These are phyloP conservation scores for maize (Zea mays) DNA, from an alignment of 176 grass and related monocot genomes.

Conservation along the genomic window DNA sequence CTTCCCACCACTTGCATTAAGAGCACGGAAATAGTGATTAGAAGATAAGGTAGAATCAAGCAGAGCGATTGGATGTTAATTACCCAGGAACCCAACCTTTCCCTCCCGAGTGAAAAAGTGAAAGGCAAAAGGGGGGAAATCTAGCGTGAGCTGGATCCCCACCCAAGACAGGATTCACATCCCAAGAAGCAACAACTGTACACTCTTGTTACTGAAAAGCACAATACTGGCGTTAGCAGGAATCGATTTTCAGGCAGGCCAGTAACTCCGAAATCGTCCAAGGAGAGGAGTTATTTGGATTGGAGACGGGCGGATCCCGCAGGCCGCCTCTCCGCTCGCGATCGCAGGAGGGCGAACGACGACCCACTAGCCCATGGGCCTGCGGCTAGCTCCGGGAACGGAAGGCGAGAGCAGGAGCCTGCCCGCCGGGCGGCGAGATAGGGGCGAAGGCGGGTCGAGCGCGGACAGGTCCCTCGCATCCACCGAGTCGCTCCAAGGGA, in stretches of 20 bases:
- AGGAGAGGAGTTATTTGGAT: background rate
- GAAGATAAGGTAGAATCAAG: constrained; percentile 33
- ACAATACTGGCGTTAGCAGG: constrained; percentile 6
- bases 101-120: background rate
- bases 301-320: constrained; percentile 12
- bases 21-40: background rate
- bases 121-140: background rate
- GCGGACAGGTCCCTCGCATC: no score
- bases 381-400: constrained; percentile 14
- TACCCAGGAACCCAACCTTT: background rate
- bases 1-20: constrained; percentile 24
- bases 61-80: background rate
- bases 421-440: no score
- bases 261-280: background rate
- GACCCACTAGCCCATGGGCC: constrained; percentile 40
- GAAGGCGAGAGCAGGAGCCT: background rate
- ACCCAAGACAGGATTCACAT: constrained; percentile 6
- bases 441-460: no score
- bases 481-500: no score
- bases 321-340: constrained; percentile 28
- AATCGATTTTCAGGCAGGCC: background rate
- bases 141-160: constrained; percentile 6
- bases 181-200: constrained; percentile 14
- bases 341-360: constrained; percentile 24
- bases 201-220: background rate